Base-by-base conservation (phyloP, 352 stramenopile genomes). In the Globisporangium middletonii region DNA sequence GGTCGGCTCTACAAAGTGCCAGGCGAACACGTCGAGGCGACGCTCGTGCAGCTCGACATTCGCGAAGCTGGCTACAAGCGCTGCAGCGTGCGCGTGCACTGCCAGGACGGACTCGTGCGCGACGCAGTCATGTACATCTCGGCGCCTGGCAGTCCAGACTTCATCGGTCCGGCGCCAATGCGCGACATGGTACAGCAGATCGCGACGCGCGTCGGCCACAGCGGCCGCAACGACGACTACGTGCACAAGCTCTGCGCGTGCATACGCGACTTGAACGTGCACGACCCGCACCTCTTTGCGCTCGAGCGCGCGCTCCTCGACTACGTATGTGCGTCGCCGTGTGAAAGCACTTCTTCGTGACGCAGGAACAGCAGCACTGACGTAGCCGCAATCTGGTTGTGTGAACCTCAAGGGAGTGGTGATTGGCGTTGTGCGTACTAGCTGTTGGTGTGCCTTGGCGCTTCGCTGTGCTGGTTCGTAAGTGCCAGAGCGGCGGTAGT, bases 1-100 rank as follows among this genome's bases (percentile, higher is more conserved):
- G 88, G 88, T n/a, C 78, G 80, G 12, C 68, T 96, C 23, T 96
- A 94, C 65, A 88, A 89, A 57, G 81, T 96, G 12, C 79, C 81
- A 7, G 76, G 87, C 53, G 76, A 90, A 59, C 76, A 92, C 61
- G 71, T 94, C n/a, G 46, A 76, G 27, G 70, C 73, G 64, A 92
- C 84, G 50, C 68, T 96, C 38, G 73, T 74, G 33, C 77, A 93
- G 55, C 75, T 96, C 18, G 86, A 95, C 64, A 83, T 88, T 60
- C 84, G 88, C 52, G 88, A 96, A 62, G 78, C 85, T 15, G 86
- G 86, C 45, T 96, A 95, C 63, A 78, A 91, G 57, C 79, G 82
- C 30, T 69, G 79, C 65, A 68, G 80, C 46, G 80, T 96, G 18
- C 74, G 89, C 28, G 87, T 95, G 6, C 66, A 84, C 58, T 94